Evolutionary conservation across 345 rosid species (phyloP), one percentile per base, ranked within the genome.

Genomic region (Citrus trifoliata): DNA sequence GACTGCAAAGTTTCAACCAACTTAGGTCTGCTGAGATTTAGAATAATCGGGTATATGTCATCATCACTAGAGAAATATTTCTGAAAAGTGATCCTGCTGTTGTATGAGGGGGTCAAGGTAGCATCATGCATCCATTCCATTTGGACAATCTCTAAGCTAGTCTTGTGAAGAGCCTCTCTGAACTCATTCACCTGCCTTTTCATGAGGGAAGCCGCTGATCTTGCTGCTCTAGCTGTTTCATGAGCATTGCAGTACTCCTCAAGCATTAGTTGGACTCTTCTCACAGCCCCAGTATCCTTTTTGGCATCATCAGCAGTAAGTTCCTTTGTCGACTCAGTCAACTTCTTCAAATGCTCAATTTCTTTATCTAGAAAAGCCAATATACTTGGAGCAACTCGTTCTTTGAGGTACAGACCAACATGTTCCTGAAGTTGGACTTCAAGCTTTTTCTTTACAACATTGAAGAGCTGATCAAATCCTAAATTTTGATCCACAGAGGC

Each of bases 101-200:
- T 83, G 42, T 91, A 88, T 10, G 95, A 93, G 64, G 92, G 93
- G 78, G 87, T 81, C 83, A 91, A 85, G 61, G 79, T 76, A 76
- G 67, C 74, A 78, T 93, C 93, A 81, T 91, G 86, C 93, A 93
- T 88, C 98, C 98, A 95, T 80, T 95, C 98, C 91, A 93, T 88
- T 82, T 93, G 95, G 73, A 93, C 87, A 79, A 95, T 88, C 86
- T 93, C 98, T 4, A 91, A 84, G 83, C 84, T 80, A 78, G 92
- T 87, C 83, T 88, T 89, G 76, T 85, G 84, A 80, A 90, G 87
- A 88, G 87, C 88, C 73, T 95, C 96, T 79, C 78, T 86, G 81
- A 89, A 84, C 74, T 95, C 96, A 83, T 87, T 89, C 55, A 86
- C 90, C 88, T 88, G 93, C 82, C 85, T 90, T 84, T 88, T 87